Evolutionary conservation across 495 filamentous ascomycete genomes (phyloP).

Genomic region (Cenococcum geophilum): DNA sequence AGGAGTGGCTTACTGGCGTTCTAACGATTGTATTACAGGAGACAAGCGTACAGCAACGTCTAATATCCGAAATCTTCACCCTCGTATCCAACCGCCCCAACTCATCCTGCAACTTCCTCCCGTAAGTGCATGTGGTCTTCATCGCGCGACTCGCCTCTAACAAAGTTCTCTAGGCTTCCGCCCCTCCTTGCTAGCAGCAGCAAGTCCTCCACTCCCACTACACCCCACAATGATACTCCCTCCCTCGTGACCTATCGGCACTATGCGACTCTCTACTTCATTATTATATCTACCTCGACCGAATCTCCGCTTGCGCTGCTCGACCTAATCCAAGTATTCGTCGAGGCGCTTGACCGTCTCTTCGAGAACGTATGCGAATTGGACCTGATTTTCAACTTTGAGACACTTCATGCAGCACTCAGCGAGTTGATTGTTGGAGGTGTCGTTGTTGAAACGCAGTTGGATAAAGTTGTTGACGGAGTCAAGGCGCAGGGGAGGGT

Average conservation of each 20-base stretch:
- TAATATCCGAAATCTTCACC: conserved; percentile 97
- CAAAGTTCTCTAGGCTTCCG: conserved; percentile 50
- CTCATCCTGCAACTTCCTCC: conserved; percentile 95
- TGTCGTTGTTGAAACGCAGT: conserved; percentile 87
- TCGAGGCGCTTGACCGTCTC: conserved; percentile 86
- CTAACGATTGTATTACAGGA: conserved; percentile 52
- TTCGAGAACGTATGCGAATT: conserved; percentile 99
- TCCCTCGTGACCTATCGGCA: conserved; percentile 96
- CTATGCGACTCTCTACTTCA: conserved; percentile 98
- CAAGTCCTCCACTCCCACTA: conserved; percentile 40
- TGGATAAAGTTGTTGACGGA: conserved; percentile 79
- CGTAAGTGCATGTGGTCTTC: conserved; percentile 36
- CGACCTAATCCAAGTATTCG: conserved; percentile 95
- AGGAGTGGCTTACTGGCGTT: neutral
- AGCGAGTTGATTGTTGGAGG: conserved; percentile 95
- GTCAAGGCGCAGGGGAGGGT: conserved; percentile 72
- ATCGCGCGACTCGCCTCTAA: conserved; percentile 24
- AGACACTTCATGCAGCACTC: conserved; percentile 86
- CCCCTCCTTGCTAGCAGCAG: conserved; percentile 61
- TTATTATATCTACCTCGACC: conserved; percentile 93
- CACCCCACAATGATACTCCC: conserved; percentile 73
- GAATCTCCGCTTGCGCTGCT: conserved; percentile 93
- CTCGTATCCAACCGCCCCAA: conserved; percentile 82
- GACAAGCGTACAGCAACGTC: conserved; percentile 87
- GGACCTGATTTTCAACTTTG: conserved; percentile 97